phyloP scores from a whole-genome alignment of 768 basidiomycete species.

The Sutorius australiensis region DNA sequence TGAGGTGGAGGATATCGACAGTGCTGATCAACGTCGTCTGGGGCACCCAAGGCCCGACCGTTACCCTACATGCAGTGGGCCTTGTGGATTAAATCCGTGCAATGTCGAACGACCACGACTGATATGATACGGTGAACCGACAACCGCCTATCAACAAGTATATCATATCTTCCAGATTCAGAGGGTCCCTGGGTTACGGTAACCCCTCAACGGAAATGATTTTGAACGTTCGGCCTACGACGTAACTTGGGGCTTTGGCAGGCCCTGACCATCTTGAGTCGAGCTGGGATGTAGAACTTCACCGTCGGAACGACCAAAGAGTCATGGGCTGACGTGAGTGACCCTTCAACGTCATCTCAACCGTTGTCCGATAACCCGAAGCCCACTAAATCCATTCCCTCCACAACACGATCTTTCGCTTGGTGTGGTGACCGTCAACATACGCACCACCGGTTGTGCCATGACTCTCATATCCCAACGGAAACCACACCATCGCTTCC shows the following conservation, averaged over 20 bases:
- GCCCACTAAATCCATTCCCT: not conserved
- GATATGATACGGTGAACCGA: too few species aligned
- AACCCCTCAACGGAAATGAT: too few species aligned
- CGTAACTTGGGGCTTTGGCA: not conserved
- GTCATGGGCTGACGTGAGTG: constrained; percentile 5
- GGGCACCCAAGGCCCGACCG: too few species aligned
- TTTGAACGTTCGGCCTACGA: not conserved
- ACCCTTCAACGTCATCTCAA: not conserved
- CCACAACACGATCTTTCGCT: not conserved
- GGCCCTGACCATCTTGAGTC: constrained; percentile 1
- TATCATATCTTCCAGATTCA: too few species aligned
- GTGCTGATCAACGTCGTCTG: too few species aligned
- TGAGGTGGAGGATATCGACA: too few species aligned
- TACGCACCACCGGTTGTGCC: constrained; percentile 4
- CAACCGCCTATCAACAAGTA: too few species aligned
- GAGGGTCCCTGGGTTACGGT: too few species aligned
- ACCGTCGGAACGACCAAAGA: not conserved
- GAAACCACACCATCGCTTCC: constrained; percentile 1
- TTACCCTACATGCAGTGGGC: too few species aligned
- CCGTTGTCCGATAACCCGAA: not conserved
- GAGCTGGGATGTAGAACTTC: not conserved
- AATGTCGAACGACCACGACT: too few species aligned
- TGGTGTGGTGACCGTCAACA: constrained; percentile 3
- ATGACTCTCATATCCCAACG: not conserved
- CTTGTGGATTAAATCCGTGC: too few species aligned